A percentile compares a stretch with the other conserved stretches of the same genome.
These are phyloP conservation scores for Rhododendron griersonianum DNA, from an alignment of 148 eudicot species.

Conservation along the genomic window DNA sequence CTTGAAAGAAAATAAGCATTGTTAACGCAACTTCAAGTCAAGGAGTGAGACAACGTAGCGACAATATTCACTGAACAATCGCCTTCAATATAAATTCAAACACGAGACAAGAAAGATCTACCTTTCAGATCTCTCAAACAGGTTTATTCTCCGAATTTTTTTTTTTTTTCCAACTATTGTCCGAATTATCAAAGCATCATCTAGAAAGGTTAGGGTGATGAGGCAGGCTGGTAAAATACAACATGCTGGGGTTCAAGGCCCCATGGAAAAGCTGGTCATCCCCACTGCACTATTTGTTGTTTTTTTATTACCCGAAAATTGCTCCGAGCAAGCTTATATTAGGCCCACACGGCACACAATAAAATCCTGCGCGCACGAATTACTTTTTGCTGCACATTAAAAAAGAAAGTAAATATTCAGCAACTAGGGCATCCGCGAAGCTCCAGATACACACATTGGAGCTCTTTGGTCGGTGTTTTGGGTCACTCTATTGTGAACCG, in stretches of 20 bases:
- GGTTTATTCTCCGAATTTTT: neutral
- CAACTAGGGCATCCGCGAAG: neutral
- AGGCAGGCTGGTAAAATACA: neutral
- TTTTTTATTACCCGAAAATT: neutral
- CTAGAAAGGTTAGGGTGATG: neutral
- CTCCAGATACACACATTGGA: neutral
- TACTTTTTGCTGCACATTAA: neutral
- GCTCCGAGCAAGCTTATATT: neutral
- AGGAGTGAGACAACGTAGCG: neutral
- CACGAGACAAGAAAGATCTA: neutral
- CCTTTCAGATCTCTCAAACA: neutral
- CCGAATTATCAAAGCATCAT: neutral
- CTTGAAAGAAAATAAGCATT: neutral
- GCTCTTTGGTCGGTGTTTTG: too few species aligned
- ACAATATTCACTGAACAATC: neutral
- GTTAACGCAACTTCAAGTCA: neutral
- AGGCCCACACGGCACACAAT: neutral
- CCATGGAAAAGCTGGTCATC: neutral
- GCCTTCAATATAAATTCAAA: neutral
- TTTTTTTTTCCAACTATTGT: neutral
- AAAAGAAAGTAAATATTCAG: neutral
- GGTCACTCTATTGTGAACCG: neutral
- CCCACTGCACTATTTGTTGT: neutral
- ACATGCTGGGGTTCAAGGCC: neutral
- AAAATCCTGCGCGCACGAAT: neutral